Conservation (phyloP, 805 yeast species). For the Wickerhamiella hasegawae region DNA sequence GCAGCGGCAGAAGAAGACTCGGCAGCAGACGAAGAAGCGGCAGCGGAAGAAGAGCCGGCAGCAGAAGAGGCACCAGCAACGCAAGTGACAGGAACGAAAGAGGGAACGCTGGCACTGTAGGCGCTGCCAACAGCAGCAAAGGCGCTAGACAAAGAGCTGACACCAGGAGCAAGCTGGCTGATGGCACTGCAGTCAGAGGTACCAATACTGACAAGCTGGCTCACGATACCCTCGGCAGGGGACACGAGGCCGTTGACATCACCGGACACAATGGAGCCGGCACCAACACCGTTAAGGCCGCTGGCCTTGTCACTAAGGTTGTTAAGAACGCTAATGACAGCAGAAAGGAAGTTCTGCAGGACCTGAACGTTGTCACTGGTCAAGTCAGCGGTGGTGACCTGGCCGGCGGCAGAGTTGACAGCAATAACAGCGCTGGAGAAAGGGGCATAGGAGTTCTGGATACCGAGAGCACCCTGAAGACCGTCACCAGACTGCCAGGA, state of each 20-base stretch:
- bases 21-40: too few relatives aligned
- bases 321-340: slow-evolving; percentile 9
- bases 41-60: too few relatives aligned
- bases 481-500: slow-evolving; percentile 8
- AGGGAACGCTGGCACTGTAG: too few relatives aligned
- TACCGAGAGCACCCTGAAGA: slow-evolving; percentile 9
- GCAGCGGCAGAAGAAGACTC: too few relatives aligned
- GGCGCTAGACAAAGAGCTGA: slow-evolving; percentile 3
- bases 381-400: slow-evolving; percentile 6
- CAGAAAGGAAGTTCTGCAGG: slow-evolving; percentile 7
- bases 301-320: slow-evolving; percentile 13
- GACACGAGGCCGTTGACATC: slow-evolving; percentile 8
- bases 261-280: slow-evolving; percentile 10
- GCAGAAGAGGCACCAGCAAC: too few relatives aligned
- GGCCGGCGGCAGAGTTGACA: slow-evolving; percentile 6
- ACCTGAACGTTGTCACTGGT: slow-evolving; percentile 4
- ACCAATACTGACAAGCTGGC: slow-evolving; percentile 6
- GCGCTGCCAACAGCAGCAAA: slow-evolving; percentile 4
- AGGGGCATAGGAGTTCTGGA: slow-evolving; percentile 9
- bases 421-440: slow-evolving; percentile 9
- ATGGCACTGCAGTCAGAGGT: slow-evolving; percentile 2
- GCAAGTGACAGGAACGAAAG: too few relatives aligned
- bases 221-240: slow-evolving; percentile 8
- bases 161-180: slow-evolving; percentile 1
- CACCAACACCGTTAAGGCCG: slow-evolving; percentile 13